Evolutionary conservation across 768 basidiomycete species (phyloP), one percentile per base, ranked within the genome.

Genomic region (Mycena metata): DNA sequence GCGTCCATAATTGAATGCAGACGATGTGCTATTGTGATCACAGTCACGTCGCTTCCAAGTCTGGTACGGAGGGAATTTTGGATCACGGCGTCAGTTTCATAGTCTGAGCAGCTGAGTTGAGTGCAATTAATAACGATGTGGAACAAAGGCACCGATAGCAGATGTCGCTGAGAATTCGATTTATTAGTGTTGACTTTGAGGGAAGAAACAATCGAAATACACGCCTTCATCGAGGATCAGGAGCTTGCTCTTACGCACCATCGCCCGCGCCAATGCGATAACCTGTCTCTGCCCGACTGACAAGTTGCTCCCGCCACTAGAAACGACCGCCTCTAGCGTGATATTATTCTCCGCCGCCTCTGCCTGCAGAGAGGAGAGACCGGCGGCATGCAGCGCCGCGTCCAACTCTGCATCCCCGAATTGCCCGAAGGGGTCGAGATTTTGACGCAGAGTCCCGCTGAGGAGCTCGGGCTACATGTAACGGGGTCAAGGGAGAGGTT

Each of bases 211-310:
- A 19, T 16, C 1, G 11, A 9, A 17, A 11, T 0, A 52, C 62
- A 19, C 7, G 64, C 68, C 68, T 59, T 66, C 74, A 47, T 74
- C 73, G 10, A 75, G 39, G 41, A 75, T 73, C 6, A 74, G 43
- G 2, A 76, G 33, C 63, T 76, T 72, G 60, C 66, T 74, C 36
- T 64, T 54, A 16, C 73, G 64, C 15, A 70, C 45, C 21, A 70
- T 70, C 5, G 69, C 69, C n/a, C 64, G 35, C 60, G 84, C 84
- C 7, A 86, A 73, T 0, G 84, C 83, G 17, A 86, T 70, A 41
- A 86, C 78, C 67, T 87, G 86, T 23, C 84, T 73, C 69, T 86
- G 84, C 5, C 86, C 85, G 17, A 84, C 79, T 10, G 78, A 80
- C 9, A 82, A 72, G 63, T 82, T 81, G 12, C 16, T 54, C 5